Evolutionary conservation across 2,329 filamentous ascomycete genomes (phyloP).

Genomic region (Tolypocladium nubicola): DNA sequence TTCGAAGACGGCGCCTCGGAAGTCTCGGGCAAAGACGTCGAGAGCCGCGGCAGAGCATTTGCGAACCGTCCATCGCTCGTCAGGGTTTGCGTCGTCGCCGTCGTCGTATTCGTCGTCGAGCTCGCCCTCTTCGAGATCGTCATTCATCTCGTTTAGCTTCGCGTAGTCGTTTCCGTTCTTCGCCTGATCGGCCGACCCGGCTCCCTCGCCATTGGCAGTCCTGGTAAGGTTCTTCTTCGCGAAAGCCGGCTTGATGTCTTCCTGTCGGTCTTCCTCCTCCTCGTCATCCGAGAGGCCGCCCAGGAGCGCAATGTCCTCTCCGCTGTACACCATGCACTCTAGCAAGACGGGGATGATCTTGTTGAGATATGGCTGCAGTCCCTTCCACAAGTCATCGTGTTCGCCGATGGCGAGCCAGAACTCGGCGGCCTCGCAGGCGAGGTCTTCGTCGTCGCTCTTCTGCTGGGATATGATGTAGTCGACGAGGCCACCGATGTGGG

Average conservation of each 20-base stretch:
- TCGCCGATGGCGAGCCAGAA: constrained; percentile 96
- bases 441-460: constrained; percentile 73
- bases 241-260: constrained; percentile 90
- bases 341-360: constrained; percentile 86
- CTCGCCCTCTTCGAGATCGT: constrained; percentile 80
- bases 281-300: constrained; percentile 83
- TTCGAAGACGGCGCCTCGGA: constrained; percentile 78
- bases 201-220: constrained; percentile 41
- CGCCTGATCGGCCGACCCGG: constrained; percentile 37
- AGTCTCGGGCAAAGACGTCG: constrained; percentile 87
- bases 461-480: constrained; percentile 92
- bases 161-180: constrained; percentile 44
- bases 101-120: constrained; percentile 63
- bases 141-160: constrained; percentile 50
- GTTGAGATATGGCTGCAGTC: constrained; percentile 64
- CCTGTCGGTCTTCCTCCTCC: constrained; percentile 75
- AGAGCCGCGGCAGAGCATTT: constrained; percentile 95
- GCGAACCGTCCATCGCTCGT: constrained; percentile 88
- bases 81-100: constrained; percentile 71
- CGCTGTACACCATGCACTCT: constrained; percentile 91
- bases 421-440: constrained; percentile 89
- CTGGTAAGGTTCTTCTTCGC: constrained; percentile 58
- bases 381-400: constrained; percentile 67
- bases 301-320: constrained; percentile 80
- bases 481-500: constrained; percentile 78